phyloP scores from a whole-genome alignment of 2,329 filamentous ascomycete genomes.

The Aschersonia sp. region DNA sequence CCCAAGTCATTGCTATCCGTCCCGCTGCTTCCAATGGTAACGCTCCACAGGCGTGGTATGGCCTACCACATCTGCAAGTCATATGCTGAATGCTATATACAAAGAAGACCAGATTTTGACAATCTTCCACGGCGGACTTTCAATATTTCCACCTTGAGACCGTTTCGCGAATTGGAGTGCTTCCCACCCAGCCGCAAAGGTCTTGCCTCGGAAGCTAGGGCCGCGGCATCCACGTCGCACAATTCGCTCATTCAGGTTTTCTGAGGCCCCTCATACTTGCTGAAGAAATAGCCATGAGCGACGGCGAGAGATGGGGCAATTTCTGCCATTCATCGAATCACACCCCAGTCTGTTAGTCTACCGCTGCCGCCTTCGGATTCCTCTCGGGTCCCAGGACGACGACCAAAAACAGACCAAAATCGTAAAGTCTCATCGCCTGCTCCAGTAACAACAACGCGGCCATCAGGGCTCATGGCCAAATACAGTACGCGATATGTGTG shows the following conservation, averaged over 20 bases:
- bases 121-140: too few relatives aligned
- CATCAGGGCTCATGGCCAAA: conserved; percentile 92
- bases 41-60: neutral
- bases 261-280: neutral
- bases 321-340: conserved; percentile 45
- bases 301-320: neutral
- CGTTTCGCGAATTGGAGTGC: too few relatives aligned
- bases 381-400: conserved; percentile 57
- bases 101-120: neutral
- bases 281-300: too few relatives aligned
- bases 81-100: neutral
- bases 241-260: neutral
- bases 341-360: conserved; percentile 63
- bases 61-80: neutral
- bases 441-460: conserved; percentile 83
- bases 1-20: neutral
- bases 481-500: conserved; percentile 96
- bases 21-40: neutral
- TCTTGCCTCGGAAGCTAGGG: too few relatives aligned
- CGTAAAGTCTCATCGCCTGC: conserved; percentile 90
- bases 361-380: conserved; percentile 47
- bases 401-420: conserved; percentile 94
- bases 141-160: too few relatives aligned
- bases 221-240: neutral
- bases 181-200: too few relatives aligned